phyloP scores from a whole-genome alignment of 2,329 filamentous ascomycete genomes.

The Verticillium nonalfalfae region DNA sequence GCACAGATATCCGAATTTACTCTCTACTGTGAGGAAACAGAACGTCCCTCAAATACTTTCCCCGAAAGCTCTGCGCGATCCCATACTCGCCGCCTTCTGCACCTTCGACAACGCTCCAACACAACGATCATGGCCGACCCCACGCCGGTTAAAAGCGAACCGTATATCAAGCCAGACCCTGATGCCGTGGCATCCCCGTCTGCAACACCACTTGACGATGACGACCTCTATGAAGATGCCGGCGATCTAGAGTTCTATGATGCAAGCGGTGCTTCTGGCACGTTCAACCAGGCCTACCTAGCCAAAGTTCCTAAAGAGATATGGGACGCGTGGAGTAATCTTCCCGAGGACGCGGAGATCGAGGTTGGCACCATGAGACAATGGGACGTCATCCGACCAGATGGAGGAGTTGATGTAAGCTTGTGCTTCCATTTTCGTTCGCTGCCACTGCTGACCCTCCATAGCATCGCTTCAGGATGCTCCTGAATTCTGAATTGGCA shows the following conservation, averaged over 20 bases:
- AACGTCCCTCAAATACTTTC: neutral
- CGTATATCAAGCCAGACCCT: slow-evolving; percentile 42
- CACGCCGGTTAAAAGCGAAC: slow-evolving; percentile 19
- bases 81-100: neutral
- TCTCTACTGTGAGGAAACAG: neutral
- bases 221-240: slow-evolving; percentile 60
- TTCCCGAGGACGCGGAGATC: slow-evolving; percentile 78
- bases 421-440: neutral
- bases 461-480: slow-evolving; percentile 52
- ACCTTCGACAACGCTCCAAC: neutral
- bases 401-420: slow-evolving; percentile 34
- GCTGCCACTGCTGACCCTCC: neutral
- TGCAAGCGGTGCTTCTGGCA: slow-evolving; percentile 19
- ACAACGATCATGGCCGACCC: slow-evolving; percentile 9
- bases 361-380: slow-evolving; percentile 69
- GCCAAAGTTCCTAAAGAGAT: slow-evolving; percentile 73
- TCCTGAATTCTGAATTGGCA: slow-evolving; percentile 57
- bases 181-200: slow-evolving; percentile 33
- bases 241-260: slow-evolving; percentile 52
- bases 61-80: neutral
- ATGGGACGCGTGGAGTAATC: slow-evolving; percentile 70
- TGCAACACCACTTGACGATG: slow-evolving; percentile 40
- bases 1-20: neutral
- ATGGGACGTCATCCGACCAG: slow-evolving; percentile 47
- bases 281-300: slow-evolving; percentile 47